phyloP scores from a whole-genome alignment of 352 stramenopile species.

The Phytophthora europaea region DNA sequence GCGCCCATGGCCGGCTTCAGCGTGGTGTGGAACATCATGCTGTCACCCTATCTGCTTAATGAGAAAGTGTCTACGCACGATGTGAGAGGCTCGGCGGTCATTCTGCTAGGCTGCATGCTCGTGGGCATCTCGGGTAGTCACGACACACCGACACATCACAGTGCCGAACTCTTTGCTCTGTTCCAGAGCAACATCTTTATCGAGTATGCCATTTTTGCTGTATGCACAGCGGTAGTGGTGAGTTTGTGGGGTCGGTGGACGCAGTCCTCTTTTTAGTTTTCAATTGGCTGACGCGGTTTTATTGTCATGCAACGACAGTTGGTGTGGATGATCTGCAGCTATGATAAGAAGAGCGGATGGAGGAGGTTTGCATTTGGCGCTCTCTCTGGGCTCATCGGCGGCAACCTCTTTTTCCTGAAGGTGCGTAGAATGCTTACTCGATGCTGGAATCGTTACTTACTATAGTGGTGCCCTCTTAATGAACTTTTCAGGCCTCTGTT shows the following conservation, averaged over 20 bases:
- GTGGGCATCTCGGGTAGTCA: conserved; percentile 87
- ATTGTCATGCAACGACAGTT: conserved; percentile 49
- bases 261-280: not conserved
- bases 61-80: conserved; percentile 84
- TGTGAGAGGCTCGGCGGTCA: conserved; percentile 76
- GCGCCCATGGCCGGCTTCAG: conserved; percentile 90
- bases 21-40: conserved; percentile 90
- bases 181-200: conserved; percentile 82
- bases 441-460: not conserved
- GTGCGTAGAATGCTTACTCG: conserved; percentile 30
- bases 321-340: conserved; percentile 77
- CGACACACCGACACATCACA: conserved; percentile 79
- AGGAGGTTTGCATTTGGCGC: conserved; percentile 86
- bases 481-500: conserved; percentile 67
- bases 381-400: conserved; percentile 82
- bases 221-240: conserved; percentile 53
- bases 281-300: conserved; percentile 6
- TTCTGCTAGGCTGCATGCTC: conserved; percentile 79
- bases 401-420: conserved; percentile 91
- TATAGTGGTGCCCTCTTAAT: conserved; percentile 10
- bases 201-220: conserved; percentile 65
- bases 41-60: conserved; percentile 84
- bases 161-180: conserved; percentile 81
- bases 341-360: conserved; percentile 70
- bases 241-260: conserved; percentile 12